Percentiles rank a stretch among this genome's conserved stretches.
Evolutionary conservation across 805 yeast species (phyloP).

Genomic region (Candida pseudofarinosa): DNA sequence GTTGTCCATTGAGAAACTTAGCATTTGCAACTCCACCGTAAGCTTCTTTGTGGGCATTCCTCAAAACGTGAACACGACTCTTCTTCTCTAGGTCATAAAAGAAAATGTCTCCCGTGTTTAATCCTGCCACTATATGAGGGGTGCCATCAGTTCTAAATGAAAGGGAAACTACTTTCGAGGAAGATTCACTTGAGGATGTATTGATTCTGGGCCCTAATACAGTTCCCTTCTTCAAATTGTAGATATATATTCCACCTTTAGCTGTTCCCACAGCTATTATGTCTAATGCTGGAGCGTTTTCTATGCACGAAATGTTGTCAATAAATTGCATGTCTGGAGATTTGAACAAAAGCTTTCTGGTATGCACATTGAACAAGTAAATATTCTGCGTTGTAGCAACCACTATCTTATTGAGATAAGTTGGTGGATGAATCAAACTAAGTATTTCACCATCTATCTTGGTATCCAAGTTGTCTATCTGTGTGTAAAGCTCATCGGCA

Average conservation of each 20-base stretch:
- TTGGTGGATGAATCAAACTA: conserved; percentile 76
- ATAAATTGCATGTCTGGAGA: conserved; percentile 44
- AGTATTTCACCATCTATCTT: conserved; percentile 69
- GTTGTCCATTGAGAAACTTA: conserved; percentile 83
- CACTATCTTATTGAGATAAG: conserved; percentile 84
- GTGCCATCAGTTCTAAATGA: conserved; percentile 92
- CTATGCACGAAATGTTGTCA: conserved; percentile 60
- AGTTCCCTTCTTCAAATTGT: conserved; percentile 64
- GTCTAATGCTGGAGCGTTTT: conserved; percentile 84
- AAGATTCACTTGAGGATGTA: conserved; percentile 35
- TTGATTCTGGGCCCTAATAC: conserved; percentile 47
- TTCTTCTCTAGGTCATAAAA: conserved; percentile 78
- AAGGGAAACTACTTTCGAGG: conserved; percentile 49
- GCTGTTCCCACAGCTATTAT: conserved; percentile 72
- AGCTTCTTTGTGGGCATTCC: conserved; percentile 66
- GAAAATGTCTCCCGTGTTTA: conserved; percentile 74
- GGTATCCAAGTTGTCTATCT: conserved; percentile 47
- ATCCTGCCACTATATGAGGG: conserved; percentile 76
- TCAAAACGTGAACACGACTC: conserved; percentile 70
- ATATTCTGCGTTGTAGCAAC: conserved; percentile 70
- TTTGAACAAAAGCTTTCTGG: conserved; percentile 67
- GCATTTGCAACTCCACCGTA: conserved; percentile 76
- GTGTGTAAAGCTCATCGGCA: conserved; percentile 66
- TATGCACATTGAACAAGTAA: conserved; percentile 66
- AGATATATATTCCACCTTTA: conserved; percentile 61